These are phyloP conservation scores for Podaxis sp. DNA, from an alignment of 768 basidiomycete species.

Conservation along the genomic window DNA sequence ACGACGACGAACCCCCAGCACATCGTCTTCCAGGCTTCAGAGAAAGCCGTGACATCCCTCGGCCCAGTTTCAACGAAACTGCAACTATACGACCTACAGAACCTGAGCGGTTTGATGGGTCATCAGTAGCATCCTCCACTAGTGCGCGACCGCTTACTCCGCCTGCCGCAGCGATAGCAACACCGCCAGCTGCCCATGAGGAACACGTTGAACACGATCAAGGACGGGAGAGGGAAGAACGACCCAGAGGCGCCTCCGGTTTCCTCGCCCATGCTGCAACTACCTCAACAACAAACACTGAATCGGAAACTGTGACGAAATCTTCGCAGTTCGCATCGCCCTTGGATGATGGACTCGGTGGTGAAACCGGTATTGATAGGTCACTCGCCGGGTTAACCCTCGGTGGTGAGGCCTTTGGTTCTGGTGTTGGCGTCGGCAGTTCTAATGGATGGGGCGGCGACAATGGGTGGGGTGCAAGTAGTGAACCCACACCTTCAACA, in stretches of 20 bases:
- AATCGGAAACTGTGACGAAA: constrained; percentile 1
- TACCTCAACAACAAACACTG: not conserved
- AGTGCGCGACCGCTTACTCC: constrained; percentile 6
- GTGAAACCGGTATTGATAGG: constrained; percentile 25
- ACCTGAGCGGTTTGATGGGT: constrained; percentile 21
- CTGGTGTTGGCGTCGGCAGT: not conserved
- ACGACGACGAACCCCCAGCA: constrained; percentile 34
- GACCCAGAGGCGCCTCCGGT: not conserved
- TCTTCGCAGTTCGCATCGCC: constrained; percentile 35
- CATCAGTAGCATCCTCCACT: constrained; percentile 17
- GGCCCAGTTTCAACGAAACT: constrained; percentile 38
- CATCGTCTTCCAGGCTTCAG: constrained; percentile 52
- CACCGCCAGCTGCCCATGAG: not conserved
- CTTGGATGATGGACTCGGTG: constrained; percentile 28
- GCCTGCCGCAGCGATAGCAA: not conserved
- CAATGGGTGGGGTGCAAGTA: constrained; percentile 16
- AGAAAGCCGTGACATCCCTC: constrained; percentile 40
- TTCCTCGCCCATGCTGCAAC: constrained; percentile 9
- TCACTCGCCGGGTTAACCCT: constrained; percentile 36
- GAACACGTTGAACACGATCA: constrained; percentile 6
- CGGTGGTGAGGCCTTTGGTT: constrained; percentile 24
- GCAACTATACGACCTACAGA: constrained; percentile 41
- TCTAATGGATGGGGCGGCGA: constrained; percentile 16
- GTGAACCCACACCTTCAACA: constrained; percentile 18
- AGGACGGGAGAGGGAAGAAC: not conserved